Conservation (phyloP, 306 rosid species). For the Vigna trinervia region DNA sequence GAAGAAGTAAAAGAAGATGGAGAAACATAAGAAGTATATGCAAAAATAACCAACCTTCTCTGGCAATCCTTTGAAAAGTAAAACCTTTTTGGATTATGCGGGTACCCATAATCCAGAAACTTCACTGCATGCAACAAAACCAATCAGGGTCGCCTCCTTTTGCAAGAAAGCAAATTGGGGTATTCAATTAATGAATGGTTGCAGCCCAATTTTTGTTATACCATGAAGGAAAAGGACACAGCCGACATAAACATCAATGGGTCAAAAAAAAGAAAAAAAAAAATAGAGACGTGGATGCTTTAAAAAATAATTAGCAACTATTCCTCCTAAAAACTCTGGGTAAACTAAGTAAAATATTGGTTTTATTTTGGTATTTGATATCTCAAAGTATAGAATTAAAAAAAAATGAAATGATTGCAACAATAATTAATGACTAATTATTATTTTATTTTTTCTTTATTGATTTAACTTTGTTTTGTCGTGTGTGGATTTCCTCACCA, state of each 20-base stretch:
- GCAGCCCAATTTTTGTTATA: slow-evolving; percentile 29
- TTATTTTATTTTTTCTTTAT: slow-evolving; percentile 5
- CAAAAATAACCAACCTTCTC: slow-evolving; percentile 54
- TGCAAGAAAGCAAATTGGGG: slow-evolving; percentile 38
- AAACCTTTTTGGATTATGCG: slow-evolving; percentile 43
- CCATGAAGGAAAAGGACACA: slow-evolving; percentile 49
- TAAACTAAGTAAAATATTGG: slow-evolving; percentile 2
- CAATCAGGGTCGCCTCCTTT: slow-evolving; percentile 48
- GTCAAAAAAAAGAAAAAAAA: slow-evolving; percentile 28
- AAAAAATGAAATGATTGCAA: slow-evolving; percentile 41
- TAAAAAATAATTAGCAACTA: slow-evolving; percentile 35
- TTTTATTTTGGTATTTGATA: not conserved
- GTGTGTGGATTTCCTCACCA: slow-evolving; percentile 39
- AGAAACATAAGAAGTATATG: slow-evolving; percentile 27
- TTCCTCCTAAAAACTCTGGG: slow-evolving; percentile 25
- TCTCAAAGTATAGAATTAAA: slow-evolving; percentile 1
- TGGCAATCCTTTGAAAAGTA: slow-evolving; percentile 46
- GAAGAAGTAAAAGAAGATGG: not conserved
- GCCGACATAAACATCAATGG: slow-evolving; percentile 44
- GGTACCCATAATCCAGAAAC: slow-evolving; percentile 51
- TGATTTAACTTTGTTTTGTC: slow-evolving; percentile 11
- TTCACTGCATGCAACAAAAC: slow-evolving; percentile 50
- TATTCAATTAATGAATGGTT: slow-evolving; percentile 15
- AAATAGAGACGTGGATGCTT: not conserved
- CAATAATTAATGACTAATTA: slow-evolving; percentile 27